These are phyloP conservation scores for Apiospora marii DNA, from an alignment of 2,329 filamentous ascomycete genomes.

Conservation along the genomic window DNA sequence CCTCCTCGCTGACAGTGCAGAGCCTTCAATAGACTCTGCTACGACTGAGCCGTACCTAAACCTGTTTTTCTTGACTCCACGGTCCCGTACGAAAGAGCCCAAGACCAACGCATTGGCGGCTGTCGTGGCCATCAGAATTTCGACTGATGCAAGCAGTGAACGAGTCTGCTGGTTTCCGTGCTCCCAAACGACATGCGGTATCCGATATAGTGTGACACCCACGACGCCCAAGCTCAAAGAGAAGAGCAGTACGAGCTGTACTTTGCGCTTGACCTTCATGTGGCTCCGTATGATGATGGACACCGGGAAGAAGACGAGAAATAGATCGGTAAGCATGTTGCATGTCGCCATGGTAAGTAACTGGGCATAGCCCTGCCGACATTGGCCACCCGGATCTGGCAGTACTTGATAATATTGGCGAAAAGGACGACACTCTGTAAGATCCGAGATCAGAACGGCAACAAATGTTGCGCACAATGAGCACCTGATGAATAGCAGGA, in stretches of 20 bases:
- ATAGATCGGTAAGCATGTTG: constrained; percentile 87
- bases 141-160: constrained; percentile 86
- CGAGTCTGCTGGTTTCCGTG: constrained; percentile 84
- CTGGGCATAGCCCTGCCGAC: constrained; percentile 86
- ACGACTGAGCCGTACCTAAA: constrained; percentile 72
- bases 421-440: constrained; percentile 84
- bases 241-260: constrained; percentile 82
- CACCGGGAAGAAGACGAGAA: constrained; percentile 88
- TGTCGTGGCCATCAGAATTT: constrained; percentile 86
- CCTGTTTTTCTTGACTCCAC: constrained; percentile 87
- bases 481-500: constrained; percentile 75
- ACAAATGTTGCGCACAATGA: constrained; percentile 82
- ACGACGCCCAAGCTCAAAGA: constrained; percentile 84
- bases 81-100: constrained; percentile 90
- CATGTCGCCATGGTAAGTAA: constrained; percentile 89
- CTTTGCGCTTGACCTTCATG: constrained; percentile 79
- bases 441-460: constrained; percentile 80
- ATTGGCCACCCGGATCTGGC: constrained; percentile 86
- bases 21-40: constrained; percentile 68
- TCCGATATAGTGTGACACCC: constrained; percentile 78
- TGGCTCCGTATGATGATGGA: constrained; percentile 83
- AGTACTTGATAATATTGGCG: constrained; percentile 79
- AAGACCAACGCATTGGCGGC: constrained; percentile 90
- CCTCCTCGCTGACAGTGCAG: constrained; percentile 48
- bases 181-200: constrained; percentile 77